Evolutionary conservation across 768 basidiomycete species (phyloP).

Genomic region (Agrocybe pediades): DNA sequence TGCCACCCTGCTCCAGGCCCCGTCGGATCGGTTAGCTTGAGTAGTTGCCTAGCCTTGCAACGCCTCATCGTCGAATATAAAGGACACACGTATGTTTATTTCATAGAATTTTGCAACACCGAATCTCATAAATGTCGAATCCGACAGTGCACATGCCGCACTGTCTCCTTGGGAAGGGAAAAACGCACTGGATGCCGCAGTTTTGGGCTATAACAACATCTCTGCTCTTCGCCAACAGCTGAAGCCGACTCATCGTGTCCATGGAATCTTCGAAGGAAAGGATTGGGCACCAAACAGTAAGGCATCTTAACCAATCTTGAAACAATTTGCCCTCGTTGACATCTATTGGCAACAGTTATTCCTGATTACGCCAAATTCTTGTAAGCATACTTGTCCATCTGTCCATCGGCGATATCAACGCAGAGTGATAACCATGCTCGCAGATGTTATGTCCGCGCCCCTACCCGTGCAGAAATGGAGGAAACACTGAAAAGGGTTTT

Average conservation of each 20-base stretch:
- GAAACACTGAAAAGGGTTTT: slow-evolving; percentile 59
- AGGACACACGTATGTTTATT: slow-evolving; percentile 66
- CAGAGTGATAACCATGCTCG: not conserved
- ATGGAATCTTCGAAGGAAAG: slow-evolving; percentile 76
- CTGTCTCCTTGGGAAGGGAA: slow-evolving; percentile 84
- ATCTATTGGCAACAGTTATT: slow-evolving; percentile 64
- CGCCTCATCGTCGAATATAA: slow-evolving; percentile 62
- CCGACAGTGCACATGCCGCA: slow-evolving; percentile 71
- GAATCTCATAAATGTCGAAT: too few relatives aligned
- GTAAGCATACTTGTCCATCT: too few relatives aligned
- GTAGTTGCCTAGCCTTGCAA: slow-evolving; percentile 63
- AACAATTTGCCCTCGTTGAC: not conserved
- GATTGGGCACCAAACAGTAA: slow-evolving; percentile 76
- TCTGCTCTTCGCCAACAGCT: slow-evolving; percentile 83
- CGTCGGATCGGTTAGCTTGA: slow-evolving; percentile 64
- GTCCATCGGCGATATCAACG: too few relatives aligned
- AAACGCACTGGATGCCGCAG: slow-evolving; percentile 87
- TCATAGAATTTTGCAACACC: not conserved
- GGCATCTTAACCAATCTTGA: slow-evolving; percentile 17
- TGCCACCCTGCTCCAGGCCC: slow-evolving; percentile 85
- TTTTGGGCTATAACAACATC: slow-evolving; percentile 79
- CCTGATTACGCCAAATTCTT: slow-evolving; percentile 78
- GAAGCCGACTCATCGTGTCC: slow-evolving; percentile 73
- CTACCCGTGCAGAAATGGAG: slow-evolving; percentile 61
- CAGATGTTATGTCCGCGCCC: slow-evolving; percentile 76